Evolutionary conservation across 306 rosid genomes (phyloP), one percentile per base, ranked within the genome.

Genomic region (Trifolium dubium): DNA sequence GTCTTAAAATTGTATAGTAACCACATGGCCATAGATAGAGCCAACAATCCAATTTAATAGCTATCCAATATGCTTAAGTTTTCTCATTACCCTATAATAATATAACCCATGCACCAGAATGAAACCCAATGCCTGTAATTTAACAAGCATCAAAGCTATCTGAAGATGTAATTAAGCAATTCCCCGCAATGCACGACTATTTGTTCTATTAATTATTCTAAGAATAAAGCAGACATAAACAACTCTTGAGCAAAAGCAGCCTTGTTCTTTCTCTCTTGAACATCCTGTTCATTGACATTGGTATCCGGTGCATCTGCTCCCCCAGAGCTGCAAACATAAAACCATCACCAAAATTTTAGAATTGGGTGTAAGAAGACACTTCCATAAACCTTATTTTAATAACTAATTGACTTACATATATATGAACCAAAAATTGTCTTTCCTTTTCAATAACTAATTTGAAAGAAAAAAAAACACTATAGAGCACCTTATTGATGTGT

Each of bases 221-320:
- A 65, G 68, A 87, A 63, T 15, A 95, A 74, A 81, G 91, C 84
- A 35, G 98, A 90, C 14, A 72, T 50, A 13, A 92, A 75, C 82
- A 95, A 49, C 62, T 86, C 77, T 58, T 84, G 97, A 79, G 77
- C 87, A 50, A 87, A 88, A 35, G 81, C 60, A 5, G 89, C 96
- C 79, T 81, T 87, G 76, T 63, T 68, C 77, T 73, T 88, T 76
- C 46, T 85, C 89, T 87, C 96, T 78, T 80, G 77, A 14, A 6
- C 68, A 79, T 90, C 88, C 74, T 80, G 29, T 50, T 76, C 80
- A 58, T 83, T 78, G 66, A 49, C 83, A 65, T 41, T 83, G 32
- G 51, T 71, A 39, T 74, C 71, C 40, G 17, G 47, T 43, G 34
- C 72, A 71, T 84, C 73, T 39, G 82, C 49, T 49, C 12, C 60